Conservation (phyloP, 1,284 basidiomycete species). For the Lignosus rhinocerotis region DNA sequence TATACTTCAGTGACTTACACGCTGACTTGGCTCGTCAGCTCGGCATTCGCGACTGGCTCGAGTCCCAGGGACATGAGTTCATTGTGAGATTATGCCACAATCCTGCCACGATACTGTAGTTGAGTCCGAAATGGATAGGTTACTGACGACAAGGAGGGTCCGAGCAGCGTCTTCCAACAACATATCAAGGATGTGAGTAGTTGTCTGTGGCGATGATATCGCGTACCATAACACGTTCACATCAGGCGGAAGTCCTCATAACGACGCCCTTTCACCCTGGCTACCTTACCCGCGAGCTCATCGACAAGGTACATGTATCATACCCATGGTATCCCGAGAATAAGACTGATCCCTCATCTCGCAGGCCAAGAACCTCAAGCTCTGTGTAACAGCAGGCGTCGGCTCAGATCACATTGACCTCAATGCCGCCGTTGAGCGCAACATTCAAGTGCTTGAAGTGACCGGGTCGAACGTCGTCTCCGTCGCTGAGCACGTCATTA, state of each 20-base stretch:
- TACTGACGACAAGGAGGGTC: conserved; percentile 86
- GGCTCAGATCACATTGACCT: conserved; percentile 96
- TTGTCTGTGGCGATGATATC: not conserved
- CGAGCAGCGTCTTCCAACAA: conserved; percentile 85
- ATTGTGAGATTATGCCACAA: conserved; percentile 41
- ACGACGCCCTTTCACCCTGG: conserved; percentile 94
- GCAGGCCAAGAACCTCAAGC: conserved; percentile 83
- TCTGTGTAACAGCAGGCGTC: conserved; percentile 93
- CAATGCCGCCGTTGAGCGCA: conserved; percentile 81
- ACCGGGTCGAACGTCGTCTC: conserved; percentile 73
- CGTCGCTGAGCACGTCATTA: conserved; percentile 89
- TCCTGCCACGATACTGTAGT: conserved; percentile 25
- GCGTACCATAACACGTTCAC: not conserved
- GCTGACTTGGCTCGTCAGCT: conserved; percentile 46
- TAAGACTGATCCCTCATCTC: not conserved
- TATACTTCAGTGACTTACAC: too few relatives aligned
- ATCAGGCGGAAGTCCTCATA: conserved; percentile 70
- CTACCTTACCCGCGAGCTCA: conserved; percentile 82
- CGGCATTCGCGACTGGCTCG: conserved; percentile 72
- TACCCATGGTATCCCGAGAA: not conserved
- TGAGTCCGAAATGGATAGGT: conserved; percentile 46
- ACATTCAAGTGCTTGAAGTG: conserved; percentile 63
- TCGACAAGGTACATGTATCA: conserved; percentile 38
- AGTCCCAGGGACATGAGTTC: conserved; percentile 77
- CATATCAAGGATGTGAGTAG: conserved; percentile 76